A percentile compares a stretch with the other conserved stretches of the same genome.
These are phyloP conservation scores for Alternaria postmessia DNA, from an alignment of 2,329 filamentous ascomycete species.

Conservation along the genomic window DNA sequence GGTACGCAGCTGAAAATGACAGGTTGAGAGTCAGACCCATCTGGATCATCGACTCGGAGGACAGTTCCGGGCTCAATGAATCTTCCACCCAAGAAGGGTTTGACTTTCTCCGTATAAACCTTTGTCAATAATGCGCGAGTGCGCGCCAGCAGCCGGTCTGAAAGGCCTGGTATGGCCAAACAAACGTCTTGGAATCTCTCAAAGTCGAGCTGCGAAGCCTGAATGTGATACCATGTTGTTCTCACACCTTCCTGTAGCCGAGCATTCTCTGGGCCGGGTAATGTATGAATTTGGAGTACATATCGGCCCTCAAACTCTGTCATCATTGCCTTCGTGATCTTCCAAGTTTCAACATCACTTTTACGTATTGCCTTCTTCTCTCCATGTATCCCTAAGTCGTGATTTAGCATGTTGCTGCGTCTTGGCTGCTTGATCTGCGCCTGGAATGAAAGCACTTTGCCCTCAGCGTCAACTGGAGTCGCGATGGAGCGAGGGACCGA, in stretches of 20 bases:
- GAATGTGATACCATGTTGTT: conserved; percentile 41
- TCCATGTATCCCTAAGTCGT: not conserved
- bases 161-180: conserved; percentile 27
- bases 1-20: conserved; percentile 45
- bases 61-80: conserved; percentile 48
- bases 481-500: not conserved
- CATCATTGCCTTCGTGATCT: conserved; percentile 36
- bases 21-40: conserved; percentile 26
- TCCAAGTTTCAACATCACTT: conserved; percentile 27
- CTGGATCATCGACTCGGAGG: conserved; percentile 36
- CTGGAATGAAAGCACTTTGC: conserved; percentile 33
- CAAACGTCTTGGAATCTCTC: conserved; percentile 36
- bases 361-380: not conserved
- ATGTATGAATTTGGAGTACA: conserved; percentile 28
- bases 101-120: conserved; percentile 38
- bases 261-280: conserved; percentile 33
- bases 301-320: conserved; percentile 24
- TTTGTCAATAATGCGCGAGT: conserved; percentile 26
- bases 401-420: not conserved
- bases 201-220: conserved; percentile 33
- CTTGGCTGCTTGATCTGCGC: conserved; percentile 20
- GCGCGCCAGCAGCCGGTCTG: conserved; percentile 27
- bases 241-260: conserved; percentile 10
- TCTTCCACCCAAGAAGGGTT: conserved; percentile 35
- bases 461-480: conserved; percentile 31